Evolutionary conservation across 1,139 yeast species (phyloP).

Genomic region (Sugiyamaella grinbergsii): DNA sequence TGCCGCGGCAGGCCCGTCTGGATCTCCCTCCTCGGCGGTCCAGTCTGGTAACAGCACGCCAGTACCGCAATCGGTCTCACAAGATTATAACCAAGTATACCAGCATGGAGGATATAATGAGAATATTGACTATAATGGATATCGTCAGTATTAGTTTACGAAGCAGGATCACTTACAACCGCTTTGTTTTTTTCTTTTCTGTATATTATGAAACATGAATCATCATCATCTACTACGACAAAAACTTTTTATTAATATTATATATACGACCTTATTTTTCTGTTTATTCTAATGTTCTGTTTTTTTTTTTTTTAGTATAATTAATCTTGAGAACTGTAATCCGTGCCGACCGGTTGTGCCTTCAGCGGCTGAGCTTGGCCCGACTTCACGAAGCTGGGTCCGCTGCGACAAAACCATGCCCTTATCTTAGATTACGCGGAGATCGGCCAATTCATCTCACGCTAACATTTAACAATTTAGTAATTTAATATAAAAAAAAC

Average conservation of each 20-base stretch:
- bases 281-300: not conserved
- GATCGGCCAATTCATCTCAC: too few relatives aligned
- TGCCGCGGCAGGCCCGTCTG: not conserved
- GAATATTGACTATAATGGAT: constrained; percentile 32
- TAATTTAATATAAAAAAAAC: too few relatives aligned
- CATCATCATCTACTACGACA: not conserved
- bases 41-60: constrained; percentile 10
- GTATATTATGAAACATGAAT: constrained; percentile 13
- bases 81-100: constrained; percentile 21
- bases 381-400: too few relatives aligned
- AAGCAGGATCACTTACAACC: too few relatives aligned
- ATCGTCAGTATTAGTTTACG: constrained; percentile 33
- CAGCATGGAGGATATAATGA: constrained; percentile 28
- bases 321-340: too few relatives aligned
- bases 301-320: too few relatives aligned
- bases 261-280: not conserved
- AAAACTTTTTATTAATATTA: not conserved
- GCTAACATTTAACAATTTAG: too few relatives aligned
- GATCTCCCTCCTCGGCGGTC: not conserved
- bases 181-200: not conserved
- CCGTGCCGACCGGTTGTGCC: too few relatives aligned
- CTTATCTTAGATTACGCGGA: too few relatives aligned
- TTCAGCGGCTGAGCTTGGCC: too few relatives aligned
- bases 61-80: constrained; percentile 12
- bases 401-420: too few relatives aligned